Evolutionary conservation across 352 stramenopile species (phyloP).

Genomic region (Aphanomyces cochlioides): DNA sequence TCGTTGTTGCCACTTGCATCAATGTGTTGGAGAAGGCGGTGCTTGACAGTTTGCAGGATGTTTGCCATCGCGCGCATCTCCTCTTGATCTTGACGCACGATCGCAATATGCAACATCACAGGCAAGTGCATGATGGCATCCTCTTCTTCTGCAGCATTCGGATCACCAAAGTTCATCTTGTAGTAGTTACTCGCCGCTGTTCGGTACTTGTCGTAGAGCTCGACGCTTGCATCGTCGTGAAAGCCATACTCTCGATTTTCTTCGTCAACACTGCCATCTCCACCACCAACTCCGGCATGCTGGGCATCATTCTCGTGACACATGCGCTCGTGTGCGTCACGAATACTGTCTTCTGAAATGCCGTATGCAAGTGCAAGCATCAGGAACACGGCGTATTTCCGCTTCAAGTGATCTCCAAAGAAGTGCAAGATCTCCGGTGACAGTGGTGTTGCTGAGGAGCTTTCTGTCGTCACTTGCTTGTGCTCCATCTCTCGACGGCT

Average conservation of each 20-base stretch:
- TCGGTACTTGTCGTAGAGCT: constrained; percentile 83
- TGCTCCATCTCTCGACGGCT: constrained; percentile 68
- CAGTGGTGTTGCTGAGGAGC: constrained; percentile 32
- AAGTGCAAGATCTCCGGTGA: constrained; percentile 70
- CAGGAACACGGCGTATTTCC: constrained; percentile 84
- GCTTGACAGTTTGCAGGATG: constrained; percentile 74
- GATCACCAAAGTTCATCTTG: constrained; percentile 82
- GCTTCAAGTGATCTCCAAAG: constrained; percentile 80
- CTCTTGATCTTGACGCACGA: constrained; percentile 65
- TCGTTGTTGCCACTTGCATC: background rate
- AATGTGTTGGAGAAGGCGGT: constrained; percentile 49
- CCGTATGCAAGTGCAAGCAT: constrained; percentile 76
- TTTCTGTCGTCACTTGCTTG: constrained; percentile 34
- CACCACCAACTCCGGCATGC: constrained; percentile 69
- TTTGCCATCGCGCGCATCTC: constrained; percentile 66
- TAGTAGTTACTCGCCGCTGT: constrained; percentile 77
- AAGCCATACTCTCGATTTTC: constrained; percentile 49
- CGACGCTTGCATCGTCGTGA: constrained; percentile 64
- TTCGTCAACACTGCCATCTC: constrained; percentile 46
- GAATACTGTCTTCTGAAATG: constrained; percentile 72
- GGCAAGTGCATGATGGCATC: constrained; percentile 88
- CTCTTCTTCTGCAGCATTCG: constrained; percentile 71
- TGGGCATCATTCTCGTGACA: constrained; percentile 69
- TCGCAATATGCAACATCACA: constrained; percentile 78
- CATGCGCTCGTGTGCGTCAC: constrained; percentile 75